Base-by-base conservation (phyloP, 768 basidiomycete species). In the Mycena venus region DNA sequence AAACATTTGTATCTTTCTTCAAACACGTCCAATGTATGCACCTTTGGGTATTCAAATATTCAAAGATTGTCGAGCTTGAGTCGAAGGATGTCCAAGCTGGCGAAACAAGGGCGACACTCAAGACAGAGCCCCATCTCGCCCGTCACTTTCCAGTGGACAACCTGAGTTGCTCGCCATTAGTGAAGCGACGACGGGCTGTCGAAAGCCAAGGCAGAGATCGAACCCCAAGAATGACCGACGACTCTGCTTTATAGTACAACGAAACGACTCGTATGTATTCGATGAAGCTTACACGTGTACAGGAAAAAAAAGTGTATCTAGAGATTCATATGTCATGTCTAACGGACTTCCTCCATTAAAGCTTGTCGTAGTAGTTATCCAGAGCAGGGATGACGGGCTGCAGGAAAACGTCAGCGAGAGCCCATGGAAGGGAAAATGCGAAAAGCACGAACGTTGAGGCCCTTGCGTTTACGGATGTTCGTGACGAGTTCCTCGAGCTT, bases 311-410 rank as follows among this genome's bases (percentile, higher is more conserved):
- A n/a, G n/a, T n/a, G n/a, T n/a, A n/a, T n/a, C n/a, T n/a, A n/a
- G n/a, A n/a, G n/a, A n/a, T 29, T 59, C 47, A n/a, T 65, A 29
- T 44, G 42, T 58, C 9, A 47, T 29, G 34, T 72, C 64, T 61
- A 68, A 42, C 47, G 8, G 51, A 56, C 55, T 23, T 65, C 65
- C 32, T 60, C 44, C 69, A 67, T 84, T 84, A 90, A 80, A 88
- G 81, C 86, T 92, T 94, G 87, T 94, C 93, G 85, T 93, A 93
- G 85, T 92, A 93, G 61, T 84, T 85, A 78, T 92, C 91, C 77
- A 92, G 85, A 27, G 90, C 58, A 34, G 92, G 93, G 63, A 93
- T 90, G 3, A 93, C 92, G 76, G 91, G 91, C 92, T 91, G 58
- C 3, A 75, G 66, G 64, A 68, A 8, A 14, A 77, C 75, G 21